Base-by-base conservation (phyloP, 306 rosid species). In the Neltuma alba region DNA sequence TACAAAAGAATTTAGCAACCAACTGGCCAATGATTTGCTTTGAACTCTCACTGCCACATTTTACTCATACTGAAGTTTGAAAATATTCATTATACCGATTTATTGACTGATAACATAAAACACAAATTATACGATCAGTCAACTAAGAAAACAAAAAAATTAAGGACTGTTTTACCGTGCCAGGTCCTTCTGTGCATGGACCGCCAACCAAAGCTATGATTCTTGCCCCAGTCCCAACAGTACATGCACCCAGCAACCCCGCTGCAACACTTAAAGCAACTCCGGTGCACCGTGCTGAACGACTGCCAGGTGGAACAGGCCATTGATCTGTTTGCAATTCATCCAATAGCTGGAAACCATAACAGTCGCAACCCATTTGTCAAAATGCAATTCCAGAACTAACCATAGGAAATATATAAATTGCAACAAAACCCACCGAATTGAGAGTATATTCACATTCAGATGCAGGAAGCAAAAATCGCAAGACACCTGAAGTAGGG, bases 121-220 rank as follows among this genome's bases (percentile, higher is more conserved):
- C 72, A 75, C 38, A 45, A 61, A 42, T n/a, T 6, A 72, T 52
- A 55, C 3, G 42, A 70, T 21, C 28, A 77, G 55, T 47, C 48
- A 44, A 58, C 34, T 69, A 18, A 74, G 7, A 48, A 21, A 42
- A 42, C 11, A n/a, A 14, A 30, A 40, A 44, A 58, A 47, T 47
- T 42, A 21, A n/a, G 28, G 61, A 4, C 2, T 68, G 33, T 8
- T 8, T 83, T 93, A 93, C 98, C 94, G 92, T 84, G 81, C 98
- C 98, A 0, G 98, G 98, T 78, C 98, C 98, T 78, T 93, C 98
- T 0, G 98, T 91, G 86, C 98, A 93, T 1, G 98, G 98, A 54
- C 98, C 98, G 18, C 97, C 98, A 81, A 93, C 98, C 87, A 93
- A 83, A 70, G 97, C 93, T 8, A 93, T 79, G 80, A 93, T 93